Conservation (phyloP, 495 filamentous ascomycete species). For the Trichoderma reesei region DNA sequence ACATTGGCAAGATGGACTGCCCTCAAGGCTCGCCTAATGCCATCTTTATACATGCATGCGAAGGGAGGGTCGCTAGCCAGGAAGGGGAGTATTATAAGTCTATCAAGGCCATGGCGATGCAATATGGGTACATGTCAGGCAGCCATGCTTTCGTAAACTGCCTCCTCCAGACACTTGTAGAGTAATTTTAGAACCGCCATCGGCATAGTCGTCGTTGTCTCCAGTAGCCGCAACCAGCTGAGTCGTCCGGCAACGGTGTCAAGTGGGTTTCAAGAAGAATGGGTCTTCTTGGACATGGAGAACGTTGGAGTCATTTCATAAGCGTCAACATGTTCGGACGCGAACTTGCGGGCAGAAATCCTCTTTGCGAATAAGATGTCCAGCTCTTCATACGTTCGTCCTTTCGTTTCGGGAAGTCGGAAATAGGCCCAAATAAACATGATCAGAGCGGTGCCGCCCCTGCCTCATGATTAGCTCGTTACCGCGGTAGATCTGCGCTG, state of each 20-base stretch:
- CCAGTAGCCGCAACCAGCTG: too few species aligned
- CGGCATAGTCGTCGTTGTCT: too few species aligned
- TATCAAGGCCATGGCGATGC: too few species aligned
- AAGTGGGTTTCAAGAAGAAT: too few species aligned
- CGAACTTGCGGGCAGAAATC: slow-evolving; percentile 35
- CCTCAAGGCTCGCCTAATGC: slow-evolving; percentile 53
- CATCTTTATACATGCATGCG: slow-evolving; percentile 51
- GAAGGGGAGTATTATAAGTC: too few species aligned
- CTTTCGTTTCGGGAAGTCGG: slow-evolving; percentile 32
- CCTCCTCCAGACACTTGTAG: too few species aligned
- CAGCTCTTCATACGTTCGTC: slow-evolving; percentile 42
- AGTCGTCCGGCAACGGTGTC: too few species aligned
- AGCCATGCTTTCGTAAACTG: too few species aligned
- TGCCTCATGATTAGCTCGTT: slow-evolving; percentile 32
- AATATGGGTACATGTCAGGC: too few species aligned
- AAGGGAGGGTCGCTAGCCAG: not conserved
- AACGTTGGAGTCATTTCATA: not conserved
- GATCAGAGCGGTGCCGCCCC: slow-evolving; percentile 34
- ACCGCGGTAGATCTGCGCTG: slow-evolving; percentile 24
- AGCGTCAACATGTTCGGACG: slow-evolving; percentile 19
- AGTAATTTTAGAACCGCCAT: too few species aligned
- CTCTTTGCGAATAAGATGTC: slow-evolving; percentile 43
- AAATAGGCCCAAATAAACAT: slow-evolving; percentile 28
- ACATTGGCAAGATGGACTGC: slow-evolving; percentile 50
- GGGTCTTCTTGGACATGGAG: too few species aligned